Evolutionary conservation across 768 basidiomycete genomes (phyloP).

Genomic region (Leccinellum rugosiceps): DNA sequence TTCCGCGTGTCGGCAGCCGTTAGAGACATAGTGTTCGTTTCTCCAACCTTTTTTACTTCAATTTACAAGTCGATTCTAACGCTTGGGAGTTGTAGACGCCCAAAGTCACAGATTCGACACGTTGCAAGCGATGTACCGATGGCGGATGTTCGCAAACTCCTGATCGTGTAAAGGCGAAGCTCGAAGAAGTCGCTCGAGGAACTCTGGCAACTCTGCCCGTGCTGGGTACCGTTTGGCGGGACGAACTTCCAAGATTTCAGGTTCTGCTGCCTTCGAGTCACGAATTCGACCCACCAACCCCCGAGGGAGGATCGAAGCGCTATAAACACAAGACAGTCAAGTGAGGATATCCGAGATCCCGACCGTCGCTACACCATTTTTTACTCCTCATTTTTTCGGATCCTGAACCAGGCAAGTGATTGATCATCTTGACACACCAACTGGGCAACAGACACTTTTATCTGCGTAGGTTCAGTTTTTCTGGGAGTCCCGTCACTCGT

Average conservation of each 20-base stretch:
- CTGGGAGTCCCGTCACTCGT: background rate
- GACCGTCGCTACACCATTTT: background rate
- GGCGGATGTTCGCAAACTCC: background rate
- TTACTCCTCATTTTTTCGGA: background rate
- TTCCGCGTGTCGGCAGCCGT: background rate
- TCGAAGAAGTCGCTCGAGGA: background rate
- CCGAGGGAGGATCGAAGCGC: slow-evolving; percentile 9
- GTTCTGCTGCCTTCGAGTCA: background rate
- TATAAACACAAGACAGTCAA: slow-evolving; percentile 1
- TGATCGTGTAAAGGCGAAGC: background rate
- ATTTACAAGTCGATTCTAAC: slow-evolving; percentile 4
- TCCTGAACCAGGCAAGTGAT: background rate
- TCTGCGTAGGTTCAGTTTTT: slow-evolving; percentile 2
- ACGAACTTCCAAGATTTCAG: background rate
- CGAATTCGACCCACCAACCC: slow-evolving; percentile 1
- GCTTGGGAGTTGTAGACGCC: background rate
- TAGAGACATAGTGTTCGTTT: background rate
- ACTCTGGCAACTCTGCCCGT: slow-evolving; percentile 10
- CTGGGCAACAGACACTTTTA: slow-evolving; percentile 8
- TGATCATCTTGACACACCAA: background rate
- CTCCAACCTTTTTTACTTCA: slow-evolving; percentile 1
- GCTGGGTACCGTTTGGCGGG: background rate
- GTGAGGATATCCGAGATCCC: background rate
- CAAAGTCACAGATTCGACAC: background rate
- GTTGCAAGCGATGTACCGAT: background rate